phyloP scores from a whole-genome alignment of 139 green algal genomes.

The Axilococcus clingmanii region DNA sequence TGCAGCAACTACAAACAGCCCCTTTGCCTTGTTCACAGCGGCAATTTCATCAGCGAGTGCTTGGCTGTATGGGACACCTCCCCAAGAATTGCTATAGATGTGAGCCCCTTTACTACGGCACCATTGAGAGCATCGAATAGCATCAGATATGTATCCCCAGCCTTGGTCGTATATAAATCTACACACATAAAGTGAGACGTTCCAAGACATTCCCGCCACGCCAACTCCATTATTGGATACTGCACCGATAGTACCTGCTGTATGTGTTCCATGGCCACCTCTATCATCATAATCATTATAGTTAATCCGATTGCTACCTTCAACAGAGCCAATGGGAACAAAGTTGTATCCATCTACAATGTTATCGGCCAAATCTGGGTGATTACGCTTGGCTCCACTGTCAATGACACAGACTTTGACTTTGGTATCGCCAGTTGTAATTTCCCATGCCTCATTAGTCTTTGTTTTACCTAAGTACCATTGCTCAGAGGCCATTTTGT shows the following conservation, averaged over 20 bases:
- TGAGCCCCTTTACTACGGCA: slow-evolving; percentile 21
- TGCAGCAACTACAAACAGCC: slow-evolving; percentile 32
- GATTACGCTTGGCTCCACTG: slow-evolving; percentile 42
- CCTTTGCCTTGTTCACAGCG: slow-evolving; percentile 1
- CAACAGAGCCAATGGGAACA: not conserved
- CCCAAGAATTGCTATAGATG: slow-evolving; percentile 35
- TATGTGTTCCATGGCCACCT: slow-evolving; percentile 9
- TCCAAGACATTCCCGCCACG: slow-evolving; percentile 13
- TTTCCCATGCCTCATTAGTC: slow-evolving; percentile 12
- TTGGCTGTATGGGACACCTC: slow-evolving; percentile 13
- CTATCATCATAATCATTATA: slow-evolving; percentile 7
- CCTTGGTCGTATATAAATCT: slow-evolving; percentile 27
- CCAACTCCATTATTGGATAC: slow-evolving; percentile 12
- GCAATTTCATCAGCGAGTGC: slow-evolving; percentile 22
- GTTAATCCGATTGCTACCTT: slow-evolving; percentile 1
- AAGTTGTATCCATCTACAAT: slow-evolving; percentile 36
- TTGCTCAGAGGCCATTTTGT: slow-evolving; percentile 13
- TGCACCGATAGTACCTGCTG: slow-evolving; percentile 13
- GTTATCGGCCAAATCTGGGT: slow-evolving; percentile 48
- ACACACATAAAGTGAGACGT: slow-evolving; percentile 14
- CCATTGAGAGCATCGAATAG: slow-evolving; percentile 27
- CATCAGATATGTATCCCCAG: slow-evolving; percentile 22
- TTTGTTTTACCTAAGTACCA: slow-evolving; percentile 21
- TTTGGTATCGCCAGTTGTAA: slow-evolving; percentile 3
- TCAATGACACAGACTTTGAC: slow-evolving; percentile 63